phyloP scores from a whole-genome alignment of 208 protist genomes.

The Trichomonas vaginalis region DNA sequence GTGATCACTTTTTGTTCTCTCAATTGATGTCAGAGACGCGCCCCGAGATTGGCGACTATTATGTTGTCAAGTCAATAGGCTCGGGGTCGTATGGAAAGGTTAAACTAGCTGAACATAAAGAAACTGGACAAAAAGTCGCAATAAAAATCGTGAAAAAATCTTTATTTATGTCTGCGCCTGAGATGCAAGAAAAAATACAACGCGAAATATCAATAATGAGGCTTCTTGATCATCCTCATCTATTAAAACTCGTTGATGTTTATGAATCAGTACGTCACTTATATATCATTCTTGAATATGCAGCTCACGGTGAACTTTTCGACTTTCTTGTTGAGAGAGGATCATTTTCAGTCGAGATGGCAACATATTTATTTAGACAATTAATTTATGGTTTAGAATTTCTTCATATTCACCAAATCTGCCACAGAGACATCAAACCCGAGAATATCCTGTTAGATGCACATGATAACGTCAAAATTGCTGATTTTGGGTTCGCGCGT shows the following conservation, averaged over 20 bases:
- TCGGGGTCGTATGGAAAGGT: background rate
- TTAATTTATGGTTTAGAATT: constrained; percentile 8
- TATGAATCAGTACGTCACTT: background rate
- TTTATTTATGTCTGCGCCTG: background rate
- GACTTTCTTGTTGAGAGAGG: background rate
- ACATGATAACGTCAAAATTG: constrained; percentile 21
- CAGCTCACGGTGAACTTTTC: background rate
- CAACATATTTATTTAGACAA: background rate
- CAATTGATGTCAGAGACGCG: background rate
- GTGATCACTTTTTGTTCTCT: background rate
- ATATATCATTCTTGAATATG: constrained; percentile 10
- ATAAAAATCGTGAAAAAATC: constrained; percentile 11
- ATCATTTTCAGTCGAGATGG: background rate
- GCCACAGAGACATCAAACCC: background rate
- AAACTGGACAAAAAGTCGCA: background rate
- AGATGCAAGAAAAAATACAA: background rate
- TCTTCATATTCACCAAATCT: background rate
- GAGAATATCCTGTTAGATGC: background rate
- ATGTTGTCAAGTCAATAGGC: background rate
- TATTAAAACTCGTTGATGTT: background rate
- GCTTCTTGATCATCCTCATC: background rate
- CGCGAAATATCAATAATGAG: background rate
- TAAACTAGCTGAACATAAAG: background rate
- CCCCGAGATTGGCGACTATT: background rate
- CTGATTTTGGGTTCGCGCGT: constrained; percentile 25